phyloP scores from a whole-genome alignment of 441 rosid genomes.

The Corymbia citriodora region DNA sequence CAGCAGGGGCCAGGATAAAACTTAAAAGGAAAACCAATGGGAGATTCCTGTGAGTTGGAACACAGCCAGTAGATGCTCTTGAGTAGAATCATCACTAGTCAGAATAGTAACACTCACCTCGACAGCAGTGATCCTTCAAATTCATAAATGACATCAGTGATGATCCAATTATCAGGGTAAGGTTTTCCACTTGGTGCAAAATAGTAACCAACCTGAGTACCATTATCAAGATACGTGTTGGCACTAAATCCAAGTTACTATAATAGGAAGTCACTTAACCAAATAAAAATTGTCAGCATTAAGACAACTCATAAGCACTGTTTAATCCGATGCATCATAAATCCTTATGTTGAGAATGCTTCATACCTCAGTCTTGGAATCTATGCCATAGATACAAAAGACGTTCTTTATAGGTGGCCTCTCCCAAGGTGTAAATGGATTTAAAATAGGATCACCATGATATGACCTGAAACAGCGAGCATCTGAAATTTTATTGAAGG shows the following conservation, averaged over 20 bases:
- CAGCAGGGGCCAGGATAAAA: background rate
- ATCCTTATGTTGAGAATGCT: conserved; percentile 12
- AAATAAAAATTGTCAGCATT: background rate
- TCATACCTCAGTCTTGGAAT: conserved; percentile 86
- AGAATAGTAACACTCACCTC: conserved; percentile 37
- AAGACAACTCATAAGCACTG: background rate
- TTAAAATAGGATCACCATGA: conserved; percentile 79
- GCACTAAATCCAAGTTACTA: conserved; percentile 6
- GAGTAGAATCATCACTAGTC: background rate
- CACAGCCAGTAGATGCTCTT: background rate
- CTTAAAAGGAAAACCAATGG: background rate
- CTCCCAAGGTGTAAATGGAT: conserved; percentile 98
- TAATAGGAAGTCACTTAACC: background rate
- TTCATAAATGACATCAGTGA: conserved; percentile 89
- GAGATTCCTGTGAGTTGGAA: background rate
- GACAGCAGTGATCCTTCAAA: conserved; percentile 80
- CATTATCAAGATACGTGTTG: conserved; percentile 22
- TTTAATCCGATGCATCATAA: background rate
- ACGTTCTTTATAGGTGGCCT: conserved; percentile 96
- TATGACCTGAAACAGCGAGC: conserved; percentile 62
- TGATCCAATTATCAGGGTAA: conserved; percentile 98
- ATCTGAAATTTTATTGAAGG: background rate
- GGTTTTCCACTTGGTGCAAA: conserved; percentile 98
- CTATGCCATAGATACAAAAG: conserved; percentile 91
- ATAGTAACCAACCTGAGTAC: conserved; percentile 83